Evolutionary conservation across 2,329 filamentous ascomycete genomes (phyloP).

Genomic region (Ilyonectria destructans): DNA sequence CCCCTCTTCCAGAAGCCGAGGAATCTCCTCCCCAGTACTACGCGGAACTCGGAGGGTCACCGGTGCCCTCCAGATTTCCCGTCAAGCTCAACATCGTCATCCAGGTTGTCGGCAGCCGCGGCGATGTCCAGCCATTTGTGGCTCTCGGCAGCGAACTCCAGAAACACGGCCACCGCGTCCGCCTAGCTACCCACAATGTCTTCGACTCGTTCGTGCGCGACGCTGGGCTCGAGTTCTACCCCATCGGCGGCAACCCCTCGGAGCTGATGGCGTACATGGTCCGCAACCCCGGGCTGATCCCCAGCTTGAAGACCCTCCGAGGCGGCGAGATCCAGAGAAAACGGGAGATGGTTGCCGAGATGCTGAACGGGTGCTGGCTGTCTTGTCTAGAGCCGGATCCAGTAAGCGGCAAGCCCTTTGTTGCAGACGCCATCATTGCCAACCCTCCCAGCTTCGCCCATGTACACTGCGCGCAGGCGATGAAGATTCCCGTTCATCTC

Average conservation of each 20-base stretch:
- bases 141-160: slow-evolving; percentile 80
- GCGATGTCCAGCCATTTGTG: slow-evolving; percentile 86
- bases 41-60: slow-evolving; percentile 11
- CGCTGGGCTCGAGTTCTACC: slow-evolving; percentile 67
- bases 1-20: slow-evolving; percentile 17
- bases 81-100: slow-evolving; percentile 78
- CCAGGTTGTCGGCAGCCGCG: slow-evolving; percentile 84
- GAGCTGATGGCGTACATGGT: slow-evolving; percentile 49
- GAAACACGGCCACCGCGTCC: slow-evolving; percentile 80
- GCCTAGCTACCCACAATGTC: slow-evolving; percentile 77
- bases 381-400: slow-evolving; percentile 46
- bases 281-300: slow-evolving; percentile 52
- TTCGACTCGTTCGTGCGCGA: slow-evolving; percentile 66
- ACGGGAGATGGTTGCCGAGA: slow-evolving; percentile 48
- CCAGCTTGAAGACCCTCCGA: slow-evolving; percentile 46
- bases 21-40: slow-evolving; percentile 13
- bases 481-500: slow-evolving; percentile 63
- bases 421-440: slow-evolving; percentile 67
- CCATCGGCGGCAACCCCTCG: slow-evolving; percentile 68
- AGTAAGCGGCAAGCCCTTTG: slow-evolving; percentile 55
- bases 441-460: slow-evolving; percentile 68
- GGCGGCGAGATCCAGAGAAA: slow-evolving; percentile 50
- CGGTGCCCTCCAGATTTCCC: slow-evolving; percentile 21
- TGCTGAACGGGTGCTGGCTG: slow-evolving; percentile 51
- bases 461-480: slow-evolving; percentile 63